Base-by-base conservation (phyloP, 352 stramenopile genomes). In the Globisporangium takayamanum region DNA sequence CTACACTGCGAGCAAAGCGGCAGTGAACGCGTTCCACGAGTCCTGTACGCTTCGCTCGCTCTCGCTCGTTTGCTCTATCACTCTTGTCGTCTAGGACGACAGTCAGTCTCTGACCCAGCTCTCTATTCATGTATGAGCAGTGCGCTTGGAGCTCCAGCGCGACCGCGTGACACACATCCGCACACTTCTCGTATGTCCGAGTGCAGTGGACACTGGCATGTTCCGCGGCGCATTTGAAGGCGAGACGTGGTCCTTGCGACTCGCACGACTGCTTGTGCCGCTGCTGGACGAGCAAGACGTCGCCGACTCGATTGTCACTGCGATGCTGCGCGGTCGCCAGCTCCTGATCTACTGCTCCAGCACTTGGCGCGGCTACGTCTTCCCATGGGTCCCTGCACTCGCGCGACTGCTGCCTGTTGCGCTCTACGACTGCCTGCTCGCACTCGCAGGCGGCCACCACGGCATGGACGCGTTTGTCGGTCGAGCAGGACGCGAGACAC, bases 401-500 rank as follows among this genome's bases (percentile, higher is more conserved):
- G 68, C 73, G n/a, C 66, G 78, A 20, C 52, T 87, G 30, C 60
- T 92, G n/a, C 82, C 82, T 20, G 68, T 87, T 42, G 51, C 68
- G 22, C 45, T 80, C 41, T 86, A 74, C 53, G 78, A 89, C 41
- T 57, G 15, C 37, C 59, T 88, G n/a, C 62, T 90, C 50, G 72
- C 63, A 2, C 45, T 92, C 20, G 74, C 70, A 20, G 82, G 82
- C 14, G 82, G 80, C n/a, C 59, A 84, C 37, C 67, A 84, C 42
- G 82, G 80, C 42, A 92, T 90, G 82, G 78, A 90, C 55, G 85
- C 78, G 30, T 92, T 92, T 50, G 75, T 86, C 1, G 79, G 82
- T 1, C 42, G 54, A 26, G n/a, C 10, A 30, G 55, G 12, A 33
- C 57, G 46, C 39, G 57, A 49, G 15, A 5, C 50, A 50, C 39